phyloP scores from a whole-genome alignment of 495 filamentous ascomycete species.

The Oleoguttula mirabilis region DNA sequence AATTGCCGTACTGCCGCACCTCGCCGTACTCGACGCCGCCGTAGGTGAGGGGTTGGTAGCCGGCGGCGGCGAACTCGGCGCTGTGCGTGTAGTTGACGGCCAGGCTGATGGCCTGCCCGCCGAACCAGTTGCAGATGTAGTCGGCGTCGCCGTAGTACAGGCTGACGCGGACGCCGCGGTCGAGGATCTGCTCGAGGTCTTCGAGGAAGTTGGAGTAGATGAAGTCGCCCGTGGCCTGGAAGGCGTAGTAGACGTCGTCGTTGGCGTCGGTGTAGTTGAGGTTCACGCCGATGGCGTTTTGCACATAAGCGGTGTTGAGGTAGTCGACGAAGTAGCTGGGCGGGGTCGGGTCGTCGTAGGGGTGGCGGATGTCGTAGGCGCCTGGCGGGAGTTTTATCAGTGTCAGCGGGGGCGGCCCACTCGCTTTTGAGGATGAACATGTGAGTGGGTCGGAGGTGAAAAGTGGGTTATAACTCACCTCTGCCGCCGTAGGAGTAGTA shows the following conservation, averaged over 20 bases:
- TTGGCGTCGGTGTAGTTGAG: slow-evolving; percentile 37
- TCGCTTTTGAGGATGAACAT: no score
- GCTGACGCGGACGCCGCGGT: slow-evolving; percentile 33
- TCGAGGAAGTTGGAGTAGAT: slow-evolving; percentile 34
- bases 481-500: slow-evolving; percentile 35
- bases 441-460: no score
- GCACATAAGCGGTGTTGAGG: slow-evolving; percentile 35
- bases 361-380: slow-evolving; percentile 40
- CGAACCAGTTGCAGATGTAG: slow-evolving; percentile 40
- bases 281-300: slow-evolving; percentile 40
- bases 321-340: slow-evolving; percentile 37
- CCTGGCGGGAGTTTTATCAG: no score
- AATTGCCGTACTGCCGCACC: slow-evolving; percentile 35
- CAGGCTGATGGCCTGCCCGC: slow-evolving; percentile 46
- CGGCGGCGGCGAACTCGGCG: slow-evolving; percentile 40
- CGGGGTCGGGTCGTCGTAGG: slow-evolving; percentile 38
- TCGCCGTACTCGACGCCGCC: slow-evolving; percentile 33
- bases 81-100: slow-evolving; percentile 37
- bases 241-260: slow-evolving; percentile 32
- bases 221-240: slow-evolving; percentile 39
- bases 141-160: slow-evolving; percentile 32
- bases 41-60: slow-evolving; percentile 37
- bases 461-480: no score
- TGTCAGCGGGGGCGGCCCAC: no score
- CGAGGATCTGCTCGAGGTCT: slow-evolving; percentile 37